phyloP scores from a whole-genome alignment of 768 basidiomycete genomes.

The Trametes cubensis region DNA sequence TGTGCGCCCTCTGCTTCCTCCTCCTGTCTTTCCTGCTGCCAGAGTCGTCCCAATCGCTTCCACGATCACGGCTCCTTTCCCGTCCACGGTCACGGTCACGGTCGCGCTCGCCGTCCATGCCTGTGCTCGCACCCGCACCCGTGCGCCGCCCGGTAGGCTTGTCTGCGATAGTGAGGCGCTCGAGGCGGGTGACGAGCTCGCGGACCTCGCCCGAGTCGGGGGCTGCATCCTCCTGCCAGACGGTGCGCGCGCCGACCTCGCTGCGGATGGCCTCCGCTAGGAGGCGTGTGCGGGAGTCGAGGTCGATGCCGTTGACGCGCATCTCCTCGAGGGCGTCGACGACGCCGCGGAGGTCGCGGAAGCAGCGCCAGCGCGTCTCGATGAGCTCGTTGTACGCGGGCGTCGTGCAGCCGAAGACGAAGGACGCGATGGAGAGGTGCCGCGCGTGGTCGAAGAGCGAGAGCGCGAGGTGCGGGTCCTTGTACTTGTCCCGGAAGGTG shows the following conservation, averaged over 20 bases:
- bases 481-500: conserved; percentile 75
- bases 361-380: conserved; percentile 79
- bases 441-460: conserved; percentile 82
- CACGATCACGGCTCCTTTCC: too few species aligned
- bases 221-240: conserved; percentile 53
- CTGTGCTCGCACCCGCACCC: neutral
- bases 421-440: conserved; percentile 73
- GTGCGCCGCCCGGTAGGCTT: neutral
- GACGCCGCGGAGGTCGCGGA: conserved; percentile 81
- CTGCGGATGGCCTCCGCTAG: conserved; percentile 65
- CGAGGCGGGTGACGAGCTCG: conserved; percentile 54
- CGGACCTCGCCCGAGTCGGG: conserved; percentile 54
- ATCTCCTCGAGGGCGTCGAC: conserved; percentile 79
- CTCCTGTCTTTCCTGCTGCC: too few species aligned
- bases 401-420: conserved; percentile 89
- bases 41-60: too few species aligned
- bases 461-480: conserved; percentile 79
- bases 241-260: conserved; percentile 58
- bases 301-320: conserved; percentile 73
- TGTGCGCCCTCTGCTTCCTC: conserved; percentile 6
- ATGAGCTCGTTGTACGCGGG: conserved; percentile 88
- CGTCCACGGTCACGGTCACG: too few species aligned
- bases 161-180: conserved; percentile 39
- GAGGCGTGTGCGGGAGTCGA: conserved; percentile 60
- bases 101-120: neutral